Percentiles rank a stretch among this genome's conserved stretches.
These are phyloP conservation scores for Cardamine resedifolia DNA, from an alignment of 345 rosid species.

Conservation along the genomic window DNA sequence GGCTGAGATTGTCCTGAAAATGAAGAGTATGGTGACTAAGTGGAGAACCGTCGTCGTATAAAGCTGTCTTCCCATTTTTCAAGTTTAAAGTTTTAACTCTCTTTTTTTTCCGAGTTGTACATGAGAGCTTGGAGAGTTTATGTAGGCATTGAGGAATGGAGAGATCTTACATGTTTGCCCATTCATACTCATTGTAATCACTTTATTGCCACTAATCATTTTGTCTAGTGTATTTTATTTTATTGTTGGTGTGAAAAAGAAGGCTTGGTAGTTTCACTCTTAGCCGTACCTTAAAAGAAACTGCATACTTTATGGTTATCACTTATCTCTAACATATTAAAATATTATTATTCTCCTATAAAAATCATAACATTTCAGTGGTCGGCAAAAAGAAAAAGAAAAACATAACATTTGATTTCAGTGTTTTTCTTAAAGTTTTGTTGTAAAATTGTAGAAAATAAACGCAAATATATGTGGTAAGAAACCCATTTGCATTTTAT, in stretches of 20 bases:
- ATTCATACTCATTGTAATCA: not conserved
- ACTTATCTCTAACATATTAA: not conserved
- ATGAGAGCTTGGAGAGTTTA: conserved; percentile 18
- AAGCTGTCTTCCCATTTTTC: conserved; percentile 34
- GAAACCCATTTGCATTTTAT: not conserved
- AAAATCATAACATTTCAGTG: not conserved
- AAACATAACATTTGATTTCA: not conserved
- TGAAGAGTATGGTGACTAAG: conserved; percentile 38
- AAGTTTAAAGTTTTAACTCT: not conserved
- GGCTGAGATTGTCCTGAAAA: conserved; percentile 31
- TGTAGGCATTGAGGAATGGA: conserved; percentile 26
- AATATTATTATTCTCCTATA: not conserved
- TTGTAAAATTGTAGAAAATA: not conserved
- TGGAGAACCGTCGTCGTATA: conserved; percentile 25
- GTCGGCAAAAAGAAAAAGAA: not conserved
- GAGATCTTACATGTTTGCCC: conserved; percentile 19
- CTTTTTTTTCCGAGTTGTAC: not conserved
- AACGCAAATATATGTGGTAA: not conserved
- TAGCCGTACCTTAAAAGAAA: conserved; percentile 42
- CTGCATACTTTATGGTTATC: conserved; percentile 24
- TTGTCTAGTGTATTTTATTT: conserved; percentile 21
- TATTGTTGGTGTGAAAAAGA: conserved; percentile 25
- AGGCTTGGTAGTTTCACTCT: conserved; percentile 31
- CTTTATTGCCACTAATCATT: conserved; percentile 35
- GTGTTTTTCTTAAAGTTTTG: not conserved